Evolutionary conservation across 495 filamentous ascomycete genomes (phyloP), one percentile per base, ranked within the genome.

Genomic region (Aspergillus steynii): DNA sequence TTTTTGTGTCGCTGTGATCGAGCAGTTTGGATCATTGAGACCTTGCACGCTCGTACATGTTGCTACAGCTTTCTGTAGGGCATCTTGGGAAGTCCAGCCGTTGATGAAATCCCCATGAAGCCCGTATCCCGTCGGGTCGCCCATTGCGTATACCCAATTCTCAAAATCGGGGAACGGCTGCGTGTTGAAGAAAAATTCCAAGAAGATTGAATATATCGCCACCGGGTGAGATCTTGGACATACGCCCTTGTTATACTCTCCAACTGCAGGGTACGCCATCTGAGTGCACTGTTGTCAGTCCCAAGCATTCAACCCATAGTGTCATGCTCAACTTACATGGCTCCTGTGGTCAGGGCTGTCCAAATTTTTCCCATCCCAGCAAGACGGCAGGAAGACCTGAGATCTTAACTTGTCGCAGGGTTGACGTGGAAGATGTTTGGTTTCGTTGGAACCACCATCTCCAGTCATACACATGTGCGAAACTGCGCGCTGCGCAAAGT

Each of bases 101-200:
- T 65, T 64, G 32, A 71, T 55, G 27, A 72, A 71, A 20, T 72
- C 68, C 8, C 63, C 72, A 26, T 74, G 72, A 56, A 71, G 53
- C 9, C 71, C 68, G 29, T 68, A 68, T 32, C 70, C 70, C 12
- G 68, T 72, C 25, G 53, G 57, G 48, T 74, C 68, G 25, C 68
- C 70, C 56, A 61, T 71, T 1, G 68, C 62, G 32, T 68, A 69
- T 56, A 69, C 51, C 59, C 58, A 59, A 25, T 65, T 71, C 14
- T 60, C 12, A 27, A 62, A 58, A 59, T 83, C 72, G 25, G 74
- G 71, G 61, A 88, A 86, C 3, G 70, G 67, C 56, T 82, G 75
- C 7, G 86, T 86, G 68, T 86, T 75, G 75, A 83, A 92, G 68
- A 86, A 82, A 37, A 88, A 78, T 74, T 92, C 90, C 65, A 82